Conservation (phyloP, 2,329 filamentous ascomycete genomes). For the Xylaria sp. region DNA sequence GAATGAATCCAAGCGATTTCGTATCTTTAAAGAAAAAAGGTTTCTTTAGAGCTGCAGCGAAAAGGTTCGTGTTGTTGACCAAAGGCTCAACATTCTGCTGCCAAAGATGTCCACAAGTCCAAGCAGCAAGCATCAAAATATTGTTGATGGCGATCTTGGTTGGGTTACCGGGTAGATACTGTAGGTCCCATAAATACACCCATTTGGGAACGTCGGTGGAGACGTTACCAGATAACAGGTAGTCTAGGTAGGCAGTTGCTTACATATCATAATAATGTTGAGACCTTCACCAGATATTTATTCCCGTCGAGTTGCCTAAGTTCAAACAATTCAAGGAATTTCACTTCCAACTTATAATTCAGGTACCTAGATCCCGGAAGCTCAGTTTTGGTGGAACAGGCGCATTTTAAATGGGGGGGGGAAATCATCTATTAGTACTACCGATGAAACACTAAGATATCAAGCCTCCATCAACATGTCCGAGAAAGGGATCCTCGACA, state of each 20-base stretch:
- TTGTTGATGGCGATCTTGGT: background rate
- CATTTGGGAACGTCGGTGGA: slow-evolving; percentile 13
- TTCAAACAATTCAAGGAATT: background rate
- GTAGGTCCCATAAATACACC: background rate
- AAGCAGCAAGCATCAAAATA: background rate
- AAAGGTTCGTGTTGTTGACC: background rate
- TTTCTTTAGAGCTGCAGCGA: no score
- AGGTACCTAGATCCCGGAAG: background rate
- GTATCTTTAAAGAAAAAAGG: no score
- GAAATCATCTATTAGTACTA: background rate
- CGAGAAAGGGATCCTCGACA: slow-evolving; percentile 31
- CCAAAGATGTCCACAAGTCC: slow-evolving; percentile 4
- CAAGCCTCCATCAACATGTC: slow-evolving; percentile 27
- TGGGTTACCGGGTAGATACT: background rate
- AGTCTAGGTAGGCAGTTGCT: background rate
- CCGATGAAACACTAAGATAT: background rate
- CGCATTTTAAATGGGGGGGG: background rate
- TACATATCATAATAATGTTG: slow-evolving; percentile 25
- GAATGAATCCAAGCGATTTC: no score
- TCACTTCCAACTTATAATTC: background rate
- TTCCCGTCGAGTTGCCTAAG: slow-evolving; percentile 6
- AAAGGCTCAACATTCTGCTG: background rate
- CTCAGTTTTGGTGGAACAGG: background rate
- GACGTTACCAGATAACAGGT: background rate
- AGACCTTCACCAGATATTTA: slow-evolving; percentile 3